phyloP scores from a whole-genome alignment of 2,329 filamentous ascomycete genomes.

The Penicillium sp. region DNA sequence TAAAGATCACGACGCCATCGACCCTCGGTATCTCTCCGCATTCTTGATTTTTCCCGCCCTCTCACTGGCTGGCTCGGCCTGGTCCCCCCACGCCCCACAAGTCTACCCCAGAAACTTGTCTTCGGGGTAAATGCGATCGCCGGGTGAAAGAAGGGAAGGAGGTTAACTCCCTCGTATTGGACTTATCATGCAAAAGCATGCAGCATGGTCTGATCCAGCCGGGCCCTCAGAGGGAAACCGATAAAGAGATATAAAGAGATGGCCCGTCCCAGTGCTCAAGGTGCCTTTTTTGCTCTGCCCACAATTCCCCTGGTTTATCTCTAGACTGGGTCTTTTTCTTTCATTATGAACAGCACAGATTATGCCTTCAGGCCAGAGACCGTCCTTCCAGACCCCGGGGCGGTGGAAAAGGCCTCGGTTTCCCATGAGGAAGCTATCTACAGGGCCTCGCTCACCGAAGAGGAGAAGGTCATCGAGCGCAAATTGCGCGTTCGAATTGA shows the following conservation, averaged over 20 bases:
- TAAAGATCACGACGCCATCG: not conserved
- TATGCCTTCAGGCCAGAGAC: constrained; percentile 6
- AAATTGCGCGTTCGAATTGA: constrained; percentile 40
- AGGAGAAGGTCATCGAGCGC: constrained; percentile 39
- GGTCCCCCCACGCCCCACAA: not conserved
- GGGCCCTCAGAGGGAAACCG: not conserved
- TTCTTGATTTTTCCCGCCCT: not conserved
- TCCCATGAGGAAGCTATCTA: constrained; percentile 23
- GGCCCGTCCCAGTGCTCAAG: not conserved
- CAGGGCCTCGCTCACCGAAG: constrained; percentile 20
- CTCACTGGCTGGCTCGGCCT: not conserved
- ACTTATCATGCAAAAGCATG: not conserved
- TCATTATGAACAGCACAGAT: constrained; percentile 11
- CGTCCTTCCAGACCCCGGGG: constrained; percentile 8
- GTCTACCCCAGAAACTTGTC: not conserved
- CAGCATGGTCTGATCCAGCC: not conserved
- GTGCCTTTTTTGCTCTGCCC: not conserved
- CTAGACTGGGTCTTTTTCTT: not conserved
- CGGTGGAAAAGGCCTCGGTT: constrained; percentile 21
- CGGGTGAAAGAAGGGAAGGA: not conserved
- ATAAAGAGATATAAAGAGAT: constrained; percentile 1
- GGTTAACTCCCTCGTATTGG: not conserved
- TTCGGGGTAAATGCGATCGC: not conserved
- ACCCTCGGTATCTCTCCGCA: not conserved
- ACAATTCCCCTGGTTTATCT: not conserved